These are phyloP conservation scores for Blastobotrys elegans DNA, from an alignment of 1,139 yeast genomes.

Conservation along the genomic window DNA sequence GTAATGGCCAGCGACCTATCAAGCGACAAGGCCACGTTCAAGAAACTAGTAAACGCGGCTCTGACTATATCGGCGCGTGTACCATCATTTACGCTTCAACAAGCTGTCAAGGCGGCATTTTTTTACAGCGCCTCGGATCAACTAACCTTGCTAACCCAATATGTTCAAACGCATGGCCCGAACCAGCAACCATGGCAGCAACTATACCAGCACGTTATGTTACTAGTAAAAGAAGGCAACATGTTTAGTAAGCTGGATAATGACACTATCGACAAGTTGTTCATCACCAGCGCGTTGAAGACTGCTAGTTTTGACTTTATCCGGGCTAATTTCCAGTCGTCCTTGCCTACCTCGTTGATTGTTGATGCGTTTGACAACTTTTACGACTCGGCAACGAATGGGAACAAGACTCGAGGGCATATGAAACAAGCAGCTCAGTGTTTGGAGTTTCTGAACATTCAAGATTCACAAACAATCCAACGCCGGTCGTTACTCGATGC, in stretches of 20 bases:
- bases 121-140: slow-evolving; percentile 12
- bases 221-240: neutral
- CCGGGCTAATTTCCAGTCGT: slow-evolving; percentile 12
- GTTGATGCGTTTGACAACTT: slow-evolving; percentile 27
- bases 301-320: slow-evolving; percentile 24
- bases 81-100: slow-evolving; percentile 11
- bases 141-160: slow-evolving; percentile 7
- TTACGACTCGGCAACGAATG: slow-evolving; percentile 32
- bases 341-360: slow-evolving; percentile 4
- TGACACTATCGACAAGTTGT: slow-evolving; percentile 13
- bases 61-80: neutral
- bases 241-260: slow-evolving; percentile 4
- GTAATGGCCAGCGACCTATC: slow-evolving; percentile 3
- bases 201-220: neutral
- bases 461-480: slow-evolving; percentile 16
- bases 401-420: slow-evolving; percentile 29
- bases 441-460: slow-evolving; percentile 18
- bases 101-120: slow-evolving; percentile 12
- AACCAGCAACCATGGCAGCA: neutral
- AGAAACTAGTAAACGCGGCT: slow-evolving; percentile 6
- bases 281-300: slow-evolving; percentile 18
- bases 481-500: slow-evolving; percentile 28
- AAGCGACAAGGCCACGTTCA: slow-evolving; percentile 2
- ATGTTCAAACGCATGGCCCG: neutral
- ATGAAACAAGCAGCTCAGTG: slow-evolving; percentile 30